A percentile compares a stretch with the other conserved stretches of the same genome.
Evolutionary conservation across 1,139 yeast species (phyloP).

Genomic region (Kazachstania sp.): DNA sequence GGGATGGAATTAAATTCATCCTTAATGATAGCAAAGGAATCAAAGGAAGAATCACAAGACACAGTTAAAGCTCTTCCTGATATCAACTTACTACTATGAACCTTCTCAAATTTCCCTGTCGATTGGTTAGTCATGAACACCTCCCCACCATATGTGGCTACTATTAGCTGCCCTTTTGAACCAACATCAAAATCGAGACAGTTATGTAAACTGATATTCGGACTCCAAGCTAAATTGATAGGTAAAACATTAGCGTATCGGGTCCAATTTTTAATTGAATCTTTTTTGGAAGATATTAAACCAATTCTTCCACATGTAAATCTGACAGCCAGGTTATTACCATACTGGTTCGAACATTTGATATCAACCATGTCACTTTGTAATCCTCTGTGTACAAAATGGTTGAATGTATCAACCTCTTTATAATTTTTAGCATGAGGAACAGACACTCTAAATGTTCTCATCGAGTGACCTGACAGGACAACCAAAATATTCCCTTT

Average conservation of each 20-base stretch:
- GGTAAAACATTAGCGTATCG: conserved; percentile 21
- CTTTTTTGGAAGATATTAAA: conserved; percentile 14
- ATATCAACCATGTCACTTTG: conserved; percentile 22
- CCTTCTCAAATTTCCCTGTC: conserved; percentile 13
- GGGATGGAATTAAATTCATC: conserved; percentile 55
- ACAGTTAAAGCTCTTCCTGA: conserved; percentile 39
- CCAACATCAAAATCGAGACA: conserved; percentile 60
- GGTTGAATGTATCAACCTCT: conserved; percentile 21
- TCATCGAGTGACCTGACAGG: conserved; percentile 50
- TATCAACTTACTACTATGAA: conserved; percentile 20
- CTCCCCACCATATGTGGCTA: conserved; percentile 62
- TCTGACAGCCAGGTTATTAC: conserved; percentile 24
- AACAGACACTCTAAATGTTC: conserved; percentile 39
- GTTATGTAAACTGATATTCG: conserved; percentile 18
- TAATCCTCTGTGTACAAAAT: conserved; percentile 22
- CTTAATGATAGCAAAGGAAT: conserved; percentile 61
- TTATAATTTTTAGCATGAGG: conserved; percentile 18
- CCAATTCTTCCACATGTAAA: conserved; percentile 29
- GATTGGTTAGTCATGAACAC: conserved; percentile 36
- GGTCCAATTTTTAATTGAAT: conserved; percentile 20
- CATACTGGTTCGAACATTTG: conserved; percentile 24
- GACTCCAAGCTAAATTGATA: conserved; percentile 31
- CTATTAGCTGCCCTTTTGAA: conserved; percentile 57
- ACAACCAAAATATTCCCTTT: conserved; percentile 54
- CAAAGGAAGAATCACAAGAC: conserved; percentile 55